phyloP scores from a whole-genome alignment of 1,284 basidiomycete genomes.

The Cutaneotrichosporon spelunceum region DNA sequence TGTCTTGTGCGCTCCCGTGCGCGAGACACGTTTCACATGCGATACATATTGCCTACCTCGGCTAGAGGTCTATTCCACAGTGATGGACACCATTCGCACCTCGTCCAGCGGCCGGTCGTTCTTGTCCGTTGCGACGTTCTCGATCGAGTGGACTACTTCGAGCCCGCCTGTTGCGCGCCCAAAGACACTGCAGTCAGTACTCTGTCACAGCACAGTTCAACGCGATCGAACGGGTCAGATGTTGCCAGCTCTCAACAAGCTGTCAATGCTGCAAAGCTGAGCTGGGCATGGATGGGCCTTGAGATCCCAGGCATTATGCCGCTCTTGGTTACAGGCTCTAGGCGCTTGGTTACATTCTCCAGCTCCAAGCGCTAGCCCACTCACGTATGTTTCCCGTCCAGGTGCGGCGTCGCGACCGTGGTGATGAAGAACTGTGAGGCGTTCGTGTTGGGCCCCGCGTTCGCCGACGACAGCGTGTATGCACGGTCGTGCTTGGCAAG shows the following conservation, averaged over 20 bases:
- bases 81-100: constrained; percentile 64
- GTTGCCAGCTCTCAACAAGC: too few relatives aligned
- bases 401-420: constrained; percentile 89
- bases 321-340: too few relatives aligned
- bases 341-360: too few relatives aligned
- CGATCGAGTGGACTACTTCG: constrained; percentile 59
- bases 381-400: constrained; percentile 61
- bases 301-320: too few relatives aligned
- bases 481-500: constrained; percentile 90
- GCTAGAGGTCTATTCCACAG: constrained; percentile 15
- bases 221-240: neutral
- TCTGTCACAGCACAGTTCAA: neutral
- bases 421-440: constrained; percentile 96
- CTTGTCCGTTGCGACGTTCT: constrained; percentile 66
- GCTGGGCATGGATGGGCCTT: too few relatives aligned
- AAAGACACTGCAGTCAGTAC: constrained; percentile 53
- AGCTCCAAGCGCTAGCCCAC: constrained; percentile 23
- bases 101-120: constrained; percentile 83
- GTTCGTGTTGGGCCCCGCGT: constrained; percentile 79
- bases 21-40: neutral
- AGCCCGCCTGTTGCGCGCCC: constrained; percentile 56
- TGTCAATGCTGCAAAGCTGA: too few relatives aligned
- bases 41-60: neutral
- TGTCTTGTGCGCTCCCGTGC: too few relatives aligned
- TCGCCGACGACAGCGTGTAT: constrained; percentile 99